Evolutionary conservation across 1,284 basidiomycete genomes (phyloP).

Genomic region (Cryptococcus neoformans): DNA sequence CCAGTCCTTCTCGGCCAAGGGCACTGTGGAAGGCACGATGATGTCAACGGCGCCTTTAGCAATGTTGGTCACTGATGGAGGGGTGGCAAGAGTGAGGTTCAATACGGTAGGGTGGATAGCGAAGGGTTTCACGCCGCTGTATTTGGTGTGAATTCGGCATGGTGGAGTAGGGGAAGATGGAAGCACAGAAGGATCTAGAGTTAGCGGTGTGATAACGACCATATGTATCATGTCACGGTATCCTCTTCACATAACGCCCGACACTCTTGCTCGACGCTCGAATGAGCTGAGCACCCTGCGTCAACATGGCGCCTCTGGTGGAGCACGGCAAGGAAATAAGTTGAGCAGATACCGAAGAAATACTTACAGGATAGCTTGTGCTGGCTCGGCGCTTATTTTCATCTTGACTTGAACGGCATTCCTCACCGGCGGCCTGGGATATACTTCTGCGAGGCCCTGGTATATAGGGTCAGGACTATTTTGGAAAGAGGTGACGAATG

Average conservation of each 20-base stretch:
- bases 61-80: constrained; percentile 28
- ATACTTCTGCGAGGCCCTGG: constrained; percentile 8
- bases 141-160: neutral
- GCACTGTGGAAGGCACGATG: constrained; percentile 31
- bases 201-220: neutral
- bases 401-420: constrained; percentile 29
- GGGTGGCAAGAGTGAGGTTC: constrained; percentile 23
- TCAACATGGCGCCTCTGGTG: too few species aligned
- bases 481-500: constrained; percentile 14
- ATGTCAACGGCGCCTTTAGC: constrained; percentile 39
- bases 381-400: constrained; percentile 21
- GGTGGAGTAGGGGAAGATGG: neutral
- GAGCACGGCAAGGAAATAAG: neutral
- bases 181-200: neutral
- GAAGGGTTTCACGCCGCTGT: constrained; percentile 24
- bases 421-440: constrained; percentile 23
- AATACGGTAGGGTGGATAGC: constrained; percentile 37
- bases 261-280: neutral
- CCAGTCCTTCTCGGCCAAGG: constrained; percentile 57
- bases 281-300: too few species aligned
- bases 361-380: constrained; percentile 19
- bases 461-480: constrained; percentile 15
- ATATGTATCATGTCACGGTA: neutral
- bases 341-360: too few species aligned
- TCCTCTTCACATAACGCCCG: neutral